Base-by-base conservation (phyloP, 805 yeast genomes). In the Candida michaelii region DNA sequence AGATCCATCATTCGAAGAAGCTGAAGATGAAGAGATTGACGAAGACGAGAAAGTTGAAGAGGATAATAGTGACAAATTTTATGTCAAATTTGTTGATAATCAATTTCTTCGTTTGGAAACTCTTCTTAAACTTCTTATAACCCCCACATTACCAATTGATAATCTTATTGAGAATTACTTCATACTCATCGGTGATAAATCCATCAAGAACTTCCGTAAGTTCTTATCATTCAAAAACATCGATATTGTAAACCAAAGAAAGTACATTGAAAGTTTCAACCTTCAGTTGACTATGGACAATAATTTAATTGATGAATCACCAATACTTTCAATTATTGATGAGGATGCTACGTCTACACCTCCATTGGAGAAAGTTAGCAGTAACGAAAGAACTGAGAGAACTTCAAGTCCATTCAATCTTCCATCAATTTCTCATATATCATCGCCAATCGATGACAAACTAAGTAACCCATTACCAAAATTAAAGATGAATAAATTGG, bases 101-200 rank as follows among this genome's bases (percentile, higher is more conserved):
- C 74, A 69, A 44, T 64, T 68, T 40, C 47, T 46, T 4, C 65
- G 52, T 55, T 67, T 85, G 2, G 91, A 86, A 52, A 69, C 77
- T 1, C 60, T 89, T n/a, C 66, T 89, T 44, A 85, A 85, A 55
- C 76, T 88, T 3, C 59, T 89, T 24, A 66, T 83, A 59, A 77
- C 85, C 0, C 80, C 82, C 10, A 62, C 71, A 5, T 73, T 77
- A n/a, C 95, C 95, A 1, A 49, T 65, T 15, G 76, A 69, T n/a
- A 73, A 76, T 42, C 72, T 87, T 16, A 79, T 85, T 1, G 76
- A 79, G 36, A 79, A 73, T 54, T 88, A 88, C 59, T 77, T 86
- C 55, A 70, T 73, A 42, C 65, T 85, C 11, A 71, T 88, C 39
- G 82, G 82, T 6, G 96, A 88, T 61, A 71, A 72, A 36, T 77